These are phyloP conservation scores for Penicillium sp. DNA, from an alignment of 2,329 filamentous ascomycete species.

Conservation along the genomic window DNA sequence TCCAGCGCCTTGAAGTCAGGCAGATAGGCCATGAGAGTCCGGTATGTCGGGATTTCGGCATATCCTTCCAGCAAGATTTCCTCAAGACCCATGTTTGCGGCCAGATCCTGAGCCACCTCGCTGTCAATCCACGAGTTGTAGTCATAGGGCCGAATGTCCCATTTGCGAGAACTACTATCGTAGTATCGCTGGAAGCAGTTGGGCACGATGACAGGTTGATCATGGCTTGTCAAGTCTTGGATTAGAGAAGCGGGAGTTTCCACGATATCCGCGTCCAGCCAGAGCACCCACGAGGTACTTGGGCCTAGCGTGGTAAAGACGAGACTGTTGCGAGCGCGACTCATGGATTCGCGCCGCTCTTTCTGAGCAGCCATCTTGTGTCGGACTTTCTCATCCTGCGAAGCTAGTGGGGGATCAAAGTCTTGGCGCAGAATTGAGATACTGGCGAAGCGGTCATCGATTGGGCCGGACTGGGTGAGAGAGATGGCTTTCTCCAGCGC, in stretches of 20 bases:
- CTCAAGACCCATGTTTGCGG: conserved; percentile 76
- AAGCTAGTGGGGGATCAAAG: conserved; percentile 75
- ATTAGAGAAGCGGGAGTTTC: conserved; percentile 83
- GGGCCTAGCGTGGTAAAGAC: conserved; percentile 93
- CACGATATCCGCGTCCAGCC: conserved; percentile 89
- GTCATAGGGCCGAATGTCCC: conserved; percentile 82
- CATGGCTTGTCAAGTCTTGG: conserved; percentile 81
- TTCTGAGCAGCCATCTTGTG: conserved; percentile 94
- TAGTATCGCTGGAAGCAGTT: conserved; percentile 92
- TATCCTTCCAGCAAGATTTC: conserved; percentile 95
- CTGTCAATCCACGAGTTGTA: conserved; percentile 98
- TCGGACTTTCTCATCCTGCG: conserved; percentile 81
- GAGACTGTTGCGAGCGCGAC: conserved; percentile 86
- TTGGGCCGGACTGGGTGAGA: conserved; percentile 78
- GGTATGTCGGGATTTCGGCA: conserved; percentile 85
- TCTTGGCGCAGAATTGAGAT: conserved; percentile 95
- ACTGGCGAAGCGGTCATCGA: conserved; percentile 81
- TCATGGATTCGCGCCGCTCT: conserved; percentile 80
- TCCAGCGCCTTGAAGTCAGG: conserved; percentile 51
- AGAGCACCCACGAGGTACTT: conserved; percentile 90
- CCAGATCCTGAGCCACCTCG: conserved; percentile 71
- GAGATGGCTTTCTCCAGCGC: conserved; percentile 80
- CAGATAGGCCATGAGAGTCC: conserved; percentile 87
- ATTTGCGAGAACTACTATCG: conserved; percentile 67
- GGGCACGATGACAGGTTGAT: conserved; percentile 88